These are phyloP conservation scores for Colletotrichum musicola DNA, from an alignment of 2,329 filamentous ascomycete species.

Conservation along the genomic window DNA sequence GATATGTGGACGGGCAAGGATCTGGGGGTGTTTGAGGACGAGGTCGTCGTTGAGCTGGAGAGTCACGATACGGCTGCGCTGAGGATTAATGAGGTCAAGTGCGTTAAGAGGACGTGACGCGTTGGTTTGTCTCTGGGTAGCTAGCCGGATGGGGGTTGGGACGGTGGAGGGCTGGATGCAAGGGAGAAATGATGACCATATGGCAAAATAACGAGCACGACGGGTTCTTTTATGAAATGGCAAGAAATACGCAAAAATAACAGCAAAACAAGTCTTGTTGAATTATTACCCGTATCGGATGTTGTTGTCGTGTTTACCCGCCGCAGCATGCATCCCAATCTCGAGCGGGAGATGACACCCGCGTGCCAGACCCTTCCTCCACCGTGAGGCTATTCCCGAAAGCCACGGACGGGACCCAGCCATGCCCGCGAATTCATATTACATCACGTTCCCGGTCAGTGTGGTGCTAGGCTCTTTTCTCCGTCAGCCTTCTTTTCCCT, in stretches of 20 bases:
- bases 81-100: slow-evolving; percentile 40
- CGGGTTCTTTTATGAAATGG: neutral
- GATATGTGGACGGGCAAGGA: slow-evolving; percentile 61
- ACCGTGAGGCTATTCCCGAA: slow-evolving; percentile 31
- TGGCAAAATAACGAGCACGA: neutral
- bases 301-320: neutral
- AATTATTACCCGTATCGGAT: neutral
- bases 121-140: neutral
- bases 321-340: slow-evolving; percentile 26
- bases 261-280: neutral
- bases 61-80: slow-evolving; percentile 52
- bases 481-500: neutral
- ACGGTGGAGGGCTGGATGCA: slow-evolving; percentile 6
- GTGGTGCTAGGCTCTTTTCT: neutral
- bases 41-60: slow-evolving; percentile 45
- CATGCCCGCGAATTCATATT: slow-evolving; percentile 26
- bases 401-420: slow-evolving; percentile 13
- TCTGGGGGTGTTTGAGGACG: slow-evolving; percentile 50
- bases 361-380: neutral
- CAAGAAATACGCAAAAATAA: neutral
- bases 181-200: neutral
- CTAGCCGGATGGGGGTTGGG: neutral
- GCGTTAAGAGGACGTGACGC: slow-evolving; percentile 27
- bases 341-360: slow-evolving; percentile 13
- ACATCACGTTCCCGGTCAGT: slow-evolving; percentile 27